Evolutionary conservation across 2,329 filamentous ascomycete species (phyloP).

Genomic region (Ceratocystiopsis minuta): DNA sequence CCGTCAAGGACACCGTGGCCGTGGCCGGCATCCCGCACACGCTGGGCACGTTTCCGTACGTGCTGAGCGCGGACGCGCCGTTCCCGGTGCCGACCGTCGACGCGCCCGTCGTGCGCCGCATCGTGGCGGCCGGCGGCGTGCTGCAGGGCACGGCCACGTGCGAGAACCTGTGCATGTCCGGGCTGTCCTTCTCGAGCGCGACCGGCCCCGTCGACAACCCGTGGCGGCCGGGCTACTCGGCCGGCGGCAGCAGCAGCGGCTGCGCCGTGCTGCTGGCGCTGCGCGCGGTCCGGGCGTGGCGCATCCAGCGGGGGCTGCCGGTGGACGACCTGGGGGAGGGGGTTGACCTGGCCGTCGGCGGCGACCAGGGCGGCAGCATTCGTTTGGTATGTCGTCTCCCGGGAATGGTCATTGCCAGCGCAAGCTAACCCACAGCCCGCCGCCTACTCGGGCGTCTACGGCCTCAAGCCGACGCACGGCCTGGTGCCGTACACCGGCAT

Average conservation of each 20-base stretch:
- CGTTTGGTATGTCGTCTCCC: constrained; percentile 29
- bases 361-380: constrained; percentile 57
- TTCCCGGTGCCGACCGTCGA: constrained; percentile 55
- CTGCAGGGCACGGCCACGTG: constrained; percentile 60
- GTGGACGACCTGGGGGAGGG: constrained; percentile 13
- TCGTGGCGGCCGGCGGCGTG: constrained; percentile 46
- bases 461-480: constrained; percentile 29
- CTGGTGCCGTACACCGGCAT: constrained; percentile 32
- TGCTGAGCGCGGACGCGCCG: constrained; percentile 17
- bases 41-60: constrained; percentile 28
- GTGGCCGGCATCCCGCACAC: constrained; percentile 43
- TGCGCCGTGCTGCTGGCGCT: constrained; percentile 28
- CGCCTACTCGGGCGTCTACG: constrained; percentile 22
- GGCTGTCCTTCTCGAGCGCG: constrained; percentile 42
- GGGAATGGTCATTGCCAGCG: not conserved
- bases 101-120: constrained; percentile 14
- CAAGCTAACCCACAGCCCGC: constrained; percentile 13
- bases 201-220: constrained; percentile 59
- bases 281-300: constrained; percentile 3
- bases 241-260: constrained; percentile 59
- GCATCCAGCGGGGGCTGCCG: constrained; percentile 37
- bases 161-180: constrained; percentile 44
- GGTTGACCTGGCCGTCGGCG: constrained; percentile 29
- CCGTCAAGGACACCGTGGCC: constrained; percentile 60
- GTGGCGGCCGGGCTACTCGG: constrained; percentile 54